phyloP scores from a whole-genome alignment of 2,329 filamentous ascomycete species.

The Monosporascus sp. region DNA sequence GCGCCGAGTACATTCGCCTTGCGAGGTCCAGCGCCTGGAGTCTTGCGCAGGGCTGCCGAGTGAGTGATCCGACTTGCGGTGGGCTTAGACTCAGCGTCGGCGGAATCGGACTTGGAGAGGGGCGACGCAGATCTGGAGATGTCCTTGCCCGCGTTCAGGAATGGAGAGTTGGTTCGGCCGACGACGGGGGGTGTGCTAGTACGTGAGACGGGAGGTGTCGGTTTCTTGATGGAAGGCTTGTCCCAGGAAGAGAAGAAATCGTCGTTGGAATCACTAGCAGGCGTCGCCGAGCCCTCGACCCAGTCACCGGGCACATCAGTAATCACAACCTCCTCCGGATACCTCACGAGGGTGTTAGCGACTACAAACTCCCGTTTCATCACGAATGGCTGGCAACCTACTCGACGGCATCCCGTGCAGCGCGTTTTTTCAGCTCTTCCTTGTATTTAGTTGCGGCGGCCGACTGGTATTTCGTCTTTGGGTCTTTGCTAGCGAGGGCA shows the following conservation, averaged over 20 bases:
- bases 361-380: neutral
- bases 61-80: constrained; percentile 68
- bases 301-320: constrained; percentile 60
- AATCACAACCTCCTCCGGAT: constrained; percentile 79
- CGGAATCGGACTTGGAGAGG: constrained; percentile 56
- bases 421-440: constrained; percentile 85
- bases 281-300: constrained; percentile 64
- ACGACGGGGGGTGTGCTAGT: constrained; percentile 79
- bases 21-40: constrained; percentile 58
- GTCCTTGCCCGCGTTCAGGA: constrained; percentile 73
- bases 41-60: constrained; percentile 78
- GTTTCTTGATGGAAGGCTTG: constrained; percentile 93
- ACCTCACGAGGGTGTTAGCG: constrained; percentile 42
- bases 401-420: constrained; percentile 78
- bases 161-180: constrained; percentile 81
- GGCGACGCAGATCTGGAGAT: constrained; percentile 77
- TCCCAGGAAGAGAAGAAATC: constrained; percentile 99
- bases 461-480: constrained; percentile 94
- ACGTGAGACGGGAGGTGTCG: constrained; percentile 87
- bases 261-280: constrained; percentile 75
- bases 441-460: constrained; percentile 96
- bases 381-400: constrained; percentile 40
- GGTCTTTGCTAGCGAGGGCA: constrained; percentile 90
- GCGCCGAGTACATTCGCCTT: constrained; percentile 82
- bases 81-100: constrained; percentile 48